These are phyloP conservation scores for Beauveria sp. DNA, from an alignment of 2,329 filamentous ascomycete genomes.

Conservation along the genomic window DNA sequence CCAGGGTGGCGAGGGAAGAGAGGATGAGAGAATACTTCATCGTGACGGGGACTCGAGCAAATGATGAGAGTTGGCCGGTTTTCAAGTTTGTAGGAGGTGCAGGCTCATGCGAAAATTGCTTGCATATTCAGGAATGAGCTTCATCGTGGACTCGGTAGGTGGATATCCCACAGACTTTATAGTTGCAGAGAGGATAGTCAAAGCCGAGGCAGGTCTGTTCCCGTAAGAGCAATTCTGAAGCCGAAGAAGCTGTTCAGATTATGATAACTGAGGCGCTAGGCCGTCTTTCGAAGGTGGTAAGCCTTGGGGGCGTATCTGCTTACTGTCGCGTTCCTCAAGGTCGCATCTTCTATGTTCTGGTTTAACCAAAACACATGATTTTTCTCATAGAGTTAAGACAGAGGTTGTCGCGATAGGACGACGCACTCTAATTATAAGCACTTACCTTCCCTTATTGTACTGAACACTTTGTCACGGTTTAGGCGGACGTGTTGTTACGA, in stretches of 20 bases:
- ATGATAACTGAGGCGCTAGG: not conserved
- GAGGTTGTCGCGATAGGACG: not conserved
- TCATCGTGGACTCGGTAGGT: not conserved
- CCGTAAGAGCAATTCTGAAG: not conserved
- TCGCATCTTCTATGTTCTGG: not conserved
- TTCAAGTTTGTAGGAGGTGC: not conserved
- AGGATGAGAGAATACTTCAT: not conserved
- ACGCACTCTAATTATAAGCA: not conserved
- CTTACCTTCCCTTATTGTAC: not conserved
- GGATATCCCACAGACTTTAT: not conserved
- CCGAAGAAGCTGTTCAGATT: not conserved
- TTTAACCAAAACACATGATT: not conserved
- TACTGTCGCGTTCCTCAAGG: not conserved
- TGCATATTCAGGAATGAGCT: not conserved
- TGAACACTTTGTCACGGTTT: not conserved
- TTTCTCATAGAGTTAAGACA: no score
- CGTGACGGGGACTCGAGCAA: not conserved
- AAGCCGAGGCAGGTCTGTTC: not conserved
- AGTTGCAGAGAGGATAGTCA: not conserved
- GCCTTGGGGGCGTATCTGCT: not conserved
- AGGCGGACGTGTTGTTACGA: not conserved
- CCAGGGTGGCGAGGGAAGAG: not conserved
- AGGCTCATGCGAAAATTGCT: not conserved
- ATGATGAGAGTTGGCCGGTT: not conserved
- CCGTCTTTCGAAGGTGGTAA: constrained; percentile 6